These are phyloP conservation scores for Phytophthora brassicae DNA, from an alignment of 352 stramenopile species.

Conservation along the genomic window DNA sequence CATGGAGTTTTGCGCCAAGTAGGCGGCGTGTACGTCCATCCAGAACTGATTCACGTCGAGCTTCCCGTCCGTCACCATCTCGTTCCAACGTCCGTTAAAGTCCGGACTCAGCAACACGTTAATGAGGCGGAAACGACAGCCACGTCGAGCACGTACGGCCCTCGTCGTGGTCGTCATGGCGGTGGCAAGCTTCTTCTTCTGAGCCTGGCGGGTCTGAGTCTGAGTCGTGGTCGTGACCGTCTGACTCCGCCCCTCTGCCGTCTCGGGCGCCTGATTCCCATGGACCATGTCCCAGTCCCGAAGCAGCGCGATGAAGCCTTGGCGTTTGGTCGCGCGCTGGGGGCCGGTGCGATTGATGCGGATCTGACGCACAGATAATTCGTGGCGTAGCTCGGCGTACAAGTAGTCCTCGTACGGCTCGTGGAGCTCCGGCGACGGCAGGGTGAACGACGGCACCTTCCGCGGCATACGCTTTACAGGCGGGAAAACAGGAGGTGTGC, in stretches of 20 bases:
- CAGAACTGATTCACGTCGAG: slow-evolving; percentile 52
- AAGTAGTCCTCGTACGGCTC: slow-evolving; percentile 49
- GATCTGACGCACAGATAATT: slow-evolving; percentile 35
- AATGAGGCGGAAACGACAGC: slow-evolving; percentile 70
- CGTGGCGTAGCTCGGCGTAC: slow-evolving; percentile 39
- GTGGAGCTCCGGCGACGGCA: slow-evolving; percentile 16
- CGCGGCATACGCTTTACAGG: slow-evolving; percentile 17
- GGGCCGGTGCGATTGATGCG: slow-evolving; percentile 8
- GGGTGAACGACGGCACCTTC: neutral
- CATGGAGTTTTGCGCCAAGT: slow-evolving; percentile 43
- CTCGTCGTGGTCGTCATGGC: neutral
- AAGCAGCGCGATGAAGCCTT: slow-evolving; percentile 32
- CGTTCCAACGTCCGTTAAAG: slow-evolving; percentile 53
- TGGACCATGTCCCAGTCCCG: slow-evolving; percentile 39
- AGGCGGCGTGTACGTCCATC: slow-evolving; percentile 61
- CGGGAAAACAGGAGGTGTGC: slow-evolving; percentile 7
- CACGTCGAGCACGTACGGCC: slow-evolving; percentile 38
- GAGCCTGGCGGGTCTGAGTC: neutral
- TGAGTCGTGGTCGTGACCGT: neutral
- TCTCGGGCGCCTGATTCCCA: neutral
- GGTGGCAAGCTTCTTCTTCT: neutral
- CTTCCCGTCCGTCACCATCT: slow-evolving; percentile 37
- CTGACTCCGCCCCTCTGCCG: neutral
- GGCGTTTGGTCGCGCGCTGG: slow-evolving; percentile 22
- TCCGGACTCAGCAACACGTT: slow-evolving; percentile 65